Conservation (phyloP, 805 yeast species). For the Teunomyces gatunensis region DNA sequence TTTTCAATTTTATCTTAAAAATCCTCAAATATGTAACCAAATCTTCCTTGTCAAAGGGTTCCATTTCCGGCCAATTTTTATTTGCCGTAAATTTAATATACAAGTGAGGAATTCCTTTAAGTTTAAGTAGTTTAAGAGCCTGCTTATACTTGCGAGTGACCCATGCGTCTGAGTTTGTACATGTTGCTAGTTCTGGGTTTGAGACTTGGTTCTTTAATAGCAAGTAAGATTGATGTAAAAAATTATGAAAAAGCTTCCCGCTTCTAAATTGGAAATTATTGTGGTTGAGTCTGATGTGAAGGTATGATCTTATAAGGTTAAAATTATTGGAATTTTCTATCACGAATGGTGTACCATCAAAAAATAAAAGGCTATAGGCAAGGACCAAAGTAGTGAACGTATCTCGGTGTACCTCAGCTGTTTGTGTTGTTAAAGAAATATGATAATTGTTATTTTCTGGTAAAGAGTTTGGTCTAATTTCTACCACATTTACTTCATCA, state of each 20-base stretch:
- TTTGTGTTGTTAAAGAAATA: background rate
- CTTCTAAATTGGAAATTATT: background rate
- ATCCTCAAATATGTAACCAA: background rate
- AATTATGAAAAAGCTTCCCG: background rate
- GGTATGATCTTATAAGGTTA: background rate
- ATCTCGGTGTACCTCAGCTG: background rate
- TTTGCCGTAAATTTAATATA: background rate
- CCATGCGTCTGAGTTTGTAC: background rate
- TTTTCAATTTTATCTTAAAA: background rate
- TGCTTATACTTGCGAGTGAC: background rate
- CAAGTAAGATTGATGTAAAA: background rate
- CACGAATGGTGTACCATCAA: background rate
- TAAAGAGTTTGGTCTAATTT: background rate
- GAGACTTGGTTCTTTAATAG: background rate
- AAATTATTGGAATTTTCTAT: background rate
- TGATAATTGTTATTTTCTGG: background rate
- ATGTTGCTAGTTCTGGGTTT: background rate
- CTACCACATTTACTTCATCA: background rate
- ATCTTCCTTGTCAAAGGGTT: background rate
- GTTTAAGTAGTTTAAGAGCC: background rate
- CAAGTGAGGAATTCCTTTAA: background rate
- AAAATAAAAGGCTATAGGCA: background rate
- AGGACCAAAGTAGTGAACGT: background rate
- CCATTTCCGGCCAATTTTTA: conserved; percentile 1
- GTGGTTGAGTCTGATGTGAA: background rate